Conservation (phyloP, 495 filamentous ascomycete genomes). For the Geoglossum glabrum region DNA sequence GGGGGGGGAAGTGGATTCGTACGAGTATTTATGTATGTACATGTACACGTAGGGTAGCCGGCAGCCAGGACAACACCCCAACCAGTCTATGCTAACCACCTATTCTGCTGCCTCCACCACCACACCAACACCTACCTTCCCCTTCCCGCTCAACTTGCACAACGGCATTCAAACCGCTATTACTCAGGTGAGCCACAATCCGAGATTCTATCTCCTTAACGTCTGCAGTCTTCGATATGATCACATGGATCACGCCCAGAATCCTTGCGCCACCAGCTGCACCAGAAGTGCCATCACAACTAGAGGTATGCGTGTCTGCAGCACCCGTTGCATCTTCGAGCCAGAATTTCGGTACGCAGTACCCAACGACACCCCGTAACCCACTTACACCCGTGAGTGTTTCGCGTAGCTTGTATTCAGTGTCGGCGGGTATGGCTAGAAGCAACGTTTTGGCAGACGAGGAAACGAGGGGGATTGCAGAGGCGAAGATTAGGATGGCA, state of each 20-base stretch:
- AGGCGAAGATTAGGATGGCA: slow-evolving; percentile 74
- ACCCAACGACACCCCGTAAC: slow-evolving; percentile 66
- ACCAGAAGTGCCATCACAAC: slow-evolving; percentile 5
- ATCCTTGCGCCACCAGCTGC: slow-evolving; percentile 19
- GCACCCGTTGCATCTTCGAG: slow-evolving; percentile 37
- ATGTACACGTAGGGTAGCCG: too few species aligned
- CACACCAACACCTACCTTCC: slow-evolving; percentile 65
- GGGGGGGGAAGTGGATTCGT: too few species aligned
- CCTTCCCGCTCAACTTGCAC: slow-evolving; percentile 62
- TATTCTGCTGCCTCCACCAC: slow-evolving; percentile 11
- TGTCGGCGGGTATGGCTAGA: slow-evolving; percentile 63
- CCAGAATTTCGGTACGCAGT: slow-evolving; percentile 86
- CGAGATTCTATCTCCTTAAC: slow-evolving; percentile 58
- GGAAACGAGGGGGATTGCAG: slow-evolving; percentile 70
- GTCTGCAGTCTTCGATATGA: slow-evolving; percentile 45
- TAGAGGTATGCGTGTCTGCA: neutral
- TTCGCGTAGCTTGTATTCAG: slow-evolving; percentile 76
- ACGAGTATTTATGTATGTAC: too few species aligned
- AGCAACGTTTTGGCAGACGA: slow-evolving; percentile 64
- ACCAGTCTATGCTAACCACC: neutral
- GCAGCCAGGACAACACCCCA: too few species aligned
- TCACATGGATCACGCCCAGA: slow-evolving; percentile 66
- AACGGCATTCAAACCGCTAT: slow-evolving; percentile 47
- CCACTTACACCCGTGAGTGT: slow-evolving; percentile 66
- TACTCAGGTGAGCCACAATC: slow-evolving; percentile 33